Base-by-base conservation (phyloP, 202 grass and related monocot genomes). In the Saccharum hybrid region DNA sequence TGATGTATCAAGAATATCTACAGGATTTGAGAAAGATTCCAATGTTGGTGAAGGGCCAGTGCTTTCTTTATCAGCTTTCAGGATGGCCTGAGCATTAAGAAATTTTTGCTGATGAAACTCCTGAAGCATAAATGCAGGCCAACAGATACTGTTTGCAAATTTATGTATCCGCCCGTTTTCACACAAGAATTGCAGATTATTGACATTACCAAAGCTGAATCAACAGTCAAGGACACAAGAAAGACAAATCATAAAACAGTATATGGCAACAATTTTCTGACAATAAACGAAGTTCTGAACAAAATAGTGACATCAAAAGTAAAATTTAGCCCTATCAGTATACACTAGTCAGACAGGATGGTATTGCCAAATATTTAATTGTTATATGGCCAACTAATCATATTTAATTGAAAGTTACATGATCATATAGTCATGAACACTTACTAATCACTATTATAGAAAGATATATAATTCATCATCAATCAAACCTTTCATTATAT, bases 131-230 rank as follows among this genome's bases (percentile, higher is more conserved):
- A 95, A 95, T 14, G 91, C 90, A 74, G 96, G 96, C 96, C 91
- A 98, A 81, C 96, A 93, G 69, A 98, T 93, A 68, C 86, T 95
- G 86, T 98, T 98, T 28, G 91, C 96, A 82, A 98, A 98, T 84
- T 98, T 98, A 63, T 98, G 96, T 87, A 95, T 83, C 38, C 93
- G 89, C 19, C 96, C 96, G 84, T 92, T 98, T 93, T 98, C 96
- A 87, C 91, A 95, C 66, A 98, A 81, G 78, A 98, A 98, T 83
- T 98, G 96, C 76, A 98, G 84, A 78, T 98, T 98, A 68, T 88
- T 98, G 67, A 90, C 75, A 90, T 95, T 95, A 41, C 96, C 91
- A 51, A 98, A 98, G 85, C 96, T 98, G 86, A 88, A 87, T 66
- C 54, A 81, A 61, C 36, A 85, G 61, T 94, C 68, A 94, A 94